These are phyloP conservation scores for Beauveria australis DNA, from an alignment of 2,329 filamentous ascomycete species.

Conservation along the genomic window DNA sequence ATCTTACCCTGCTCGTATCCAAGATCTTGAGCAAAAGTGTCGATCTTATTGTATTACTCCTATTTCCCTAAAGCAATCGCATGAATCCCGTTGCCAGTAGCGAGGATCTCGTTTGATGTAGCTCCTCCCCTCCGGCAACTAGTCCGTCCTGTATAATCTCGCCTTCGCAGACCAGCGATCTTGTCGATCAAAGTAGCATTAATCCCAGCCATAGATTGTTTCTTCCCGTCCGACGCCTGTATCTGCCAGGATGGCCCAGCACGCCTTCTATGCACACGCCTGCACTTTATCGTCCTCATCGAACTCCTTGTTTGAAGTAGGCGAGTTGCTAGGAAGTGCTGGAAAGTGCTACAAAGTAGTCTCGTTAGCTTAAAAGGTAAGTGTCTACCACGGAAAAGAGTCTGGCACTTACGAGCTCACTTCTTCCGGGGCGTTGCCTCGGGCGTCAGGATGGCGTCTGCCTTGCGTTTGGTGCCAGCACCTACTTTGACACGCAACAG, in stretches of 20 bases:
- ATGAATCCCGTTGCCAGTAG: background rate
- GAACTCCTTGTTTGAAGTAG: background rate
- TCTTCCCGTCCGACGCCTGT: background rate
- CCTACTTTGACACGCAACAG: background rate
- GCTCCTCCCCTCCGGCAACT: background rate
- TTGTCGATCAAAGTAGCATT: background rate
- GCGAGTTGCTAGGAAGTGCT: background rate
- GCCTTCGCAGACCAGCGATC: background rate
- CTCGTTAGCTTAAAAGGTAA: background rate
- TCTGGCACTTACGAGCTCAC: background rate
- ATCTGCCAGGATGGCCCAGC: too few species aligned
- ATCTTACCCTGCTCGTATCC: background rate
- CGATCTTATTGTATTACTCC: background rate
- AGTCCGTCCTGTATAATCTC: background rate
- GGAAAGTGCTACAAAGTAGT: background rate
- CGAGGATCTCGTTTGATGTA: background rate
- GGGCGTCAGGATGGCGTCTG: background rate
- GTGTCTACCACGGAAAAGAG: too few species aligned
- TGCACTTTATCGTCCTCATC: background rate
- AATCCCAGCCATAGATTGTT: background rate
- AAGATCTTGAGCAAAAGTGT: background rate
- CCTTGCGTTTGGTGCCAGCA: constrained; percentile 6
- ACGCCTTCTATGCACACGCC: background rate
- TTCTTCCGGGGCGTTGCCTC: constrained; percentile 4
- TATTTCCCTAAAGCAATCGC: background rate